Evolutionary conservation across 139 green algal genomes (phyloP).

Genomic region (Klebsormidium nitens): DNA sequence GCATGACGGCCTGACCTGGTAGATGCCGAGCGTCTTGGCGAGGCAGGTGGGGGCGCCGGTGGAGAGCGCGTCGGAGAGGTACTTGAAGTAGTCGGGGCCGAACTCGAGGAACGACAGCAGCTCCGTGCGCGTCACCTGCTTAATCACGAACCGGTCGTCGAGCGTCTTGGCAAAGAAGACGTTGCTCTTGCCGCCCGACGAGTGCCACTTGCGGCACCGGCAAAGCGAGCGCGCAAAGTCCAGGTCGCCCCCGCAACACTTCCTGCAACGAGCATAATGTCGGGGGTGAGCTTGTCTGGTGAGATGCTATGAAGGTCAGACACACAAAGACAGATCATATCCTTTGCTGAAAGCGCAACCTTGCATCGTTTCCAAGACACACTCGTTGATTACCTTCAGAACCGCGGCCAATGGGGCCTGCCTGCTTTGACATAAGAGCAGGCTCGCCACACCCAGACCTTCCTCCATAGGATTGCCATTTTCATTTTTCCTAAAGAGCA

Average conservation of each 20-base stretch:
- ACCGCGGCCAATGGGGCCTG: no score
- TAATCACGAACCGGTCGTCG: constrained; percentile 68
- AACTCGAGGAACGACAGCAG: constrained; percentile 76
- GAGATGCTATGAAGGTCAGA: no score
- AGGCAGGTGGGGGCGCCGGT: constrained; percentile 60
- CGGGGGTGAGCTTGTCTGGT: no score
- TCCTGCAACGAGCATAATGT: no score
- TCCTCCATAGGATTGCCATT: no score
- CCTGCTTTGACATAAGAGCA: no score
- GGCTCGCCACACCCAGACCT: no score
- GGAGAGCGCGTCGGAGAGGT: constrained; percentile 52
- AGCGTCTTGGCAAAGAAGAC: constrained; percentile 89
- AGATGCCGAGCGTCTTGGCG: constrained; percentile 90
- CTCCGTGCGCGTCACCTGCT: constrained; percentile 43
- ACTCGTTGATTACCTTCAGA: no score
- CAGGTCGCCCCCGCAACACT: constrained; percentile 54
- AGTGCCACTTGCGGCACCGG: constrained; percentile 67
- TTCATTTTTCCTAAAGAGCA: no score
- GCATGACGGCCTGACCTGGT: constrained; percentile 55
- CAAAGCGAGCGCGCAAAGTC: constrained; percentile 74
- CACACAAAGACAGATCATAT: no score
- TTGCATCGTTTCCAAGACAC: no score
- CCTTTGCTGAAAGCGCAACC: no score
- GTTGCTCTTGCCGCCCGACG: constrained; percentile 77
- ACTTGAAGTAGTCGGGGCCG: constrained; percentile 79